Evolutionary conservation across 352 stramenopile genomes (phyloP).

Genomic region (Peronospora belbahrii): DNA sequence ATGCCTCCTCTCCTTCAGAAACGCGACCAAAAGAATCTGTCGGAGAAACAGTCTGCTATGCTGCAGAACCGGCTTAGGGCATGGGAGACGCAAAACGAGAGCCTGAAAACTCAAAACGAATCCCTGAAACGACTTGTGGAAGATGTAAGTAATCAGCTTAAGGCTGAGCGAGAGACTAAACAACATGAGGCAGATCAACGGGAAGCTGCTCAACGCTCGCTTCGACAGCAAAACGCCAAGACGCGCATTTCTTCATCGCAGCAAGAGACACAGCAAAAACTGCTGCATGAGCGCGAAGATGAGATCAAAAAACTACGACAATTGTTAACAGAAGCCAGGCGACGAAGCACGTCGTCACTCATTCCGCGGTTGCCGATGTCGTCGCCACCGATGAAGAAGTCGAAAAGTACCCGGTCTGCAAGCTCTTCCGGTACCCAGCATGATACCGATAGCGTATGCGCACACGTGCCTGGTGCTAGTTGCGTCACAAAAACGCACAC

Average conservation of each 20-base stretch:
- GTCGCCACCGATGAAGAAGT: conserved; percentile 39
- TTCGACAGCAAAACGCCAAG: conserved; percentile 64
- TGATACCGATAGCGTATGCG: conserved; percentile 20
- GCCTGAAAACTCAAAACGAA: conserved; percentile 53
- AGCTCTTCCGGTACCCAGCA: conserved; percentile 20
- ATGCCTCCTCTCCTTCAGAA: conserved; percentile 58
- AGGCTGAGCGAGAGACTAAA: conserved; percentile 60
- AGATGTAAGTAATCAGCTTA: conserved; percentile 59
- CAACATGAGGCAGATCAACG: conserved; percentile 59
- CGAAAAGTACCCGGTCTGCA: conserved; percentile 22
- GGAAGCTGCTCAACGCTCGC: conserved; percentile 50
- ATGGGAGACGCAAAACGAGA: conserved; percentile 62
- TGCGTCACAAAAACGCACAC: conserved; percentile 18
- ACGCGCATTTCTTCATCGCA: conserved; percentile 58
- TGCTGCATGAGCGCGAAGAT: conserved; percentile 67
- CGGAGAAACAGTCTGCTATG: conserved; percentile 79
- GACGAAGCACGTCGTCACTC: conserved; percentile 59
- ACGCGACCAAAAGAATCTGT: conserved; percentile 88
- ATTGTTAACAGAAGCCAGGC: conserved; percentile 57
- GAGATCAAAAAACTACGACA: conserved; percentile 77
- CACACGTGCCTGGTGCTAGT: not conserved
- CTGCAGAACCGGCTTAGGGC: conserved; percentile 76
- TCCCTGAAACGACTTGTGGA: conserved; percentile 60
- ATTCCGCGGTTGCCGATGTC: conserved; percentile 48
- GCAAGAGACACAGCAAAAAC: conserved; percentile 53